Conservation (phyloP, 2,329 filamentous ascomycete species). For the Beauveria sp. region DNA sequence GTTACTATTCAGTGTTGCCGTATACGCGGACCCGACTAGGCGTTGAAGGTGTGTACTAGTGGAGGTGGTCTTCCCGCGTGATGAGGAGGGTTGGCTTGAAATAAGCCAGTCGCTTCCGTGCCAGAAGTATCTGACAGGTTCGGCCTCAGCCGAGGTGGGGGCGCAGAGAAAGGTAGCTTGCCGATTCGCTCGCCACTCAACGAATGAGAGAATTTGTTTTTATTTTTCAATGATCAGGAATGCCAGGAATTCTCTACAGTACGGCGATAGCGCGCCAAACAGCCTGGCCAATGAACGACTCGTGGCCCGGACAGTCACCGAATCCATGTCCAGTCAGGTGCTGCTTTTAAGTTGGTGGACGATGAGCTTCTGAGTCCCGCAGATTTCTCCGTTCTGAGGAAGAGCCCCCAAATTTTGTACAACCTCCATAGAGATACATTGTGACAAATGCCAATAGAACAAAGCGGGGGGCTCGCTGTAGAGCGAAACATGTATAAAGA, state of each 20-base stretch:
- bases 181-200: neutral
- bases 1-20: too few relatives aligned
- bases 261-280: neutral
- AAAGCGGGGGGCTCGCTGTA: too few relatives aligned
- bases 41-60: too few relatives aligned
- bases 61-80: neutral
- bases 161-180: neutral
- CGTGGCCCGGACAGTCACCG: too few relatives aligned
- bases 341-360: too few relatives aligned
- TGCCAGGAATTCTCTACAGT: neutral
- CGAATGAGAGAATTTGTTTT: neutral
- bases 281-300: neutral
- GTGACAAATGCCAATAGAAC: too few relatives aligned
- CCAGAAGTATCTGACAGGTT: neutral
- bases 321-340: too few relatives aligned
- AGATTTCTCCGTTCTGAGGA: too few relatives aligned
- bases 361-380: too few relatives aligned
- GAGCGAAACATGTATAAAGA: neutral
- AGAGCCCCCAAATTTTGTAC: too few relatives aligned
- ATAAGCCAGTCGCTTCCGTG: neutral
- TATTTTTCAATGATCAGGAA: neutral
- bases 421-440: neutral
- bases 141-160: neutral
- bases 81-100: neutral
- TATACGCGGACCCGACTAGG: too few relatives aligned